Evolutionary conservation across 495 filamentous ascomycete genomes (phyloP).

Genomic region (Penicillium dipodomyicola): DNA sequence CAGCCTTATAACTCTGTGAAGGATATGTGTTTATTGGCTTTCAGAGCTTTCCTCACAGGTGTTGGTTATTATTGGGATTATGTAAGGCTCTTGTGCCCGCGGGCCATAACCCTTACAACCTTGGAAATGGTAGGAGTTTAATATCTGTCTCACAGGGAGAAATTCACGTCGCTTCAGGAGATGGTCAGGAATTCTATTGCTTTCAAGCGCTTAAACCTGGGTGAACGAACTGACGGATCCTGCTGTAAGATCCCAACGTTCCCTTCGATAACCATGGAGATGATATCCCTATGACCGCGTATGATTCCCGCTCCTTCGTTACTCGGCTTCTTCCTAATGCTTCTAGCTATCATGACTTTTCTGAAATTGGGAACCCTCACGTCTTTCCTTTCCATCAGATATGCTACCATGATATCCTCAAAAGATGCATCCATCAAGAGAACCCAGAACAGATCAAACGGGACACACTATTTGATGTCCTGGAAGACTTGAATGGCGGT

Average conservation of each 20-base stretch:
- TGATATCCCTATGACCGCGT: background rate
- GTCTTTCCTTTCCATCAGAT: background rate
- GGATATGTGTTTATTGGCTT: background rate
- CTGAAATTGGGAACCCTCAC: background rate
- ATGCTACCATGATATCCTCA: background rate
- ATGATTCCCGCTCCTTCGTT: background rate
- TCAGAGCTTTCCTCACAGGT: background rate
- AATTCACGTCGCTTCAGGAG: background rate
- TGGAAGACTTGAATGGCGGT: background rate
- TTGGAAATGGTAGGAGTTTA: background rate
- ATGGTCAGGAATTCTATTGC: background rate
- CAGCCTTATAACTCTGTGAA: background rate
- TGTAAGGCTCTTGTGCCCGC: background rate
- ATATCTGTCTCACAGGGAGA: background rate
- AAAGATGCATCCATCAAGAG: background rate
- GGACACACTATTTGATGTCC: background rate
- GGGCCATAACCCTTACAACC: no score
- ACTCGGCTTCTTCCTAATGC: background rate
- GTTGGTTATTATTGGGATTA: background rate
- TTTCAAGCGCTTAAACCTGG: background rate
- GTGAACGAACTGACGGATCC: background rate
- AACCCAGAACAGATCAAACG: background rate
- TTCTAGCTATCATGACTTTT: background rate
- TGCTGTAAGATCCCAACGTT: background rate
- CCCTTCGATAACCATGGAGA: background rate